Conservation (phyloP, 495 filamentous ascomycete species). For the Margaritispora aquatica region DNA sequence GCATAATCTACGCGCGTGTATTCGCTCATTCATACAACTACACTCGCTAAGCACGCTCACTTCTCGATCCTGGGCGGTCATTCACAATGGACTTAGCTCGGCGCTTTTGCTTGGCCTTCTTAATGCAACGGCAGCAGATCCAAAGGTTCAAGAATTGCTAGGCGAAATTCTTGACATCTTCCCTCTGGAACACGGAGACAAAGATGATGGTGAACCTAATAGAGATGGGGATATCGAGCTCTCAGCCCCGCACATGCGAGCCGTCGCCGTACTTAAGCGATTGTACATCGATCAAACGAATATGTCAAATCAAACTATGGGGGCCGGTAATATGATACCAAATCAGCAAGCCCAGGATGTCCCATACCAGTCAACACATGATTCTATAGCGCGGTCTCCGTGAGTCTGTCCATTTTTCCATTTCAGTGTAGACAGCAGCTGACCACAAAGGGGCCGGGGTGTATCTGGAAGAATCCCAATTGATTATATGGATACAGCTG, state of each 20-base stretch:
- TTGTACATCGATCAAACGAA: too few species aligned
- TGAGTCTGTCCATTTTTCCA: background rate
- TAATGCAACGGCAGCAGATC: constrained; percentile 46
- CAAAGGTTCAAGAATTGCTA: constrained; percentile 43
- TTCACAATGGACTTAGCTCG: constrained; percentile 55
- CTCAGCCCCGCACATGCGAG: background rate
- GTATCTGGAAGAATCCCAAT: too few species aligned
- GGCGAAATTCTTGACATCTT: constrained; percentile 44
- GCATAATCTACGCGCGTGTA: constrained; percentile 52
- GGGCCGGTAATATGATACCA: too few species aligned
- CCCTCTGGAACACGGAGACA: constrained; percentile 33
- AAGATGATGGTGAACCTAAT: background rate
- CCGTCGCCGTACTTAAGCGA: too few species aligned
- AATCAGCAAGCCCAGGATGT: too few species aligned
- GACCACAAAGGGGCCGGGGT: too few species aligned
- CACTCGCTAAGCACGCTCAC: constrained; percentile 55
- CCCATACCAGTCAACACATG: background rate
- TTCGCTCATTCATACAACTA: constrained; percentile 58
- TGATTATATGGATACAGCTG: background rate
- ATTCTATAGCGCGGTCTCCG: background rate
- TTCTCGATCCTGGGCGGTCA: constrained; percentile 56
- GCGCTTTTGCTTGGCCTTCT: constrained; percentile 56
- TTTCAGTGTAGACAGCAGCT: too few species aligned
- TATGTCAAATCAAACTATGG: too few species aligned
- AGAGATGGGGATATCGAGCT: background rate